Base-by-base conservation (phyloP, 352 stramenopile genomes). In the Pythium brassicae region DNA sequence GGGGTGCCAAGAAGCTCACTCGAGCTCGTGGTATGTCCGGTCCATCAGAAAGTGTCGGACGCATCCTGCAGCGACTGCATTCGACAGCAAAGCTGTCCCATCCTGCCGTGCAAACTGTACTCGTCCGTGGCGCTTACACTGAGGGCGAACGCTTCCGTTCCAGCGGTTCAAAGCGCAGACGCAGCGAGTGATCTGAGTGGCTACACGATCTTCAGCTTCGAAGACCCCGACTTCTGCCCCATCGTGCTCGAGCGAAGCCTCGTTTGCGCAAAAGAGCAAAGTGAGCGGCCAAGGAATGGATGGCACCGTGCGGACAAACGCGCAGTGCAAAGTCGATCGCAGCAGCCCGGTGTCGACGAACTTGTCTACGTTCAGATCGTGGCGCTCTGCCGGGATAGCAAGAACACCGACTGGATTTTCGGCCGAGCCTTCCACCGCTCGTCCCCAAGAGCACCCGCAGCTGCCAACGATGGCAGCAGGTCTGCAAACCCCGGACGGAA, bases 51-150 rank as follows among this genome's bases (percentile, higher is more conserved):
- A 17, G n/a, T 52, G 8, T 20, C 50, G 15, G 29, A 50, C 9
- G 17, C 17, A 29, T 23, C 29, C 9, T 79, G 72, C 35, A 61
- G 37, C 0, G 11, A 48, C 17, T 79, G 70, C 34, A 62, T 65
- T 53, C 42, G 74, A 5, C 59, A 70, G 27, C 47, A 69, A 39
- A 61, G 48, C 23, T 48, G 53, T 17, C 70, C 68, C n/a, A 22
- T 26, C 4, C 49, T 62, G 0, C 70, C 70, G 3, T 74, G 57
- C 63, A 37, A 57, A 22, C 26, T 62, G 15, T 62, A 62, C 37
- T 57, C 53, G 4, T 26, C 53, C 17, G 53, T 62, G 19, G 59
- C 37, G 4, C n/a, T 57, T 26, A n/a, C 53, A 8, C 14, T 56
- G 20, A 8, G 26, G n/a, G 32, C 14, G 32, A 37, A 37, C 6